These are phyloP conservation scores for Stachybotrys chartarum DNA, from an alignment of 2,329 filamentous ascomycete species.

Conservation along the genomic window DNA sequence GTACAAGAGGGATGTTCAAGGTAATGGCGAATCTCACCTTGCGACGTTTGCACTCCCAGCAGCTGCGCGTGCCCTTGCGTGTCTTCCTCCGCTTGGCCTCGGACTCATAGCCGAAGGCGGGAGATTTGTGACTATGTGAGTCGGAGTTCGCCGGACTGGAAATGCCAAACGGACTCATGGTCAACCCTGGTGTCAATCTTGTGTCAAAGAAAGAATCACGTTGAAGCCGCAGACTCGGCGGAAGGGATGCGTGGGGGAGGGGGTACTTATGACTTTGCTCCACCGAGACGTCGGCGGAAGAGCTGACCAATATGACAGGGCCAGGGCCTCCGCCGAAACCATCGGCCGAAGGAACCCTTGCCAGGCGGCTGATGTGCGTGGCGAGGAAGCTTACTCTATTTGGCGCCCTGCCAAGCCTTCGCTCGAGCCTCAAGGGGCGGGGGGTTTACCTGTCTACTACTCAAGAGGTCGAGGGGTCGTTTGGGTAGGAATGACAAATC, in stretches of 20 bases:
- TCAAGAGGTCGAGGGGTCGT: too few relatives aligned
- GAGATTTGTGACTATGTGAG: neutral
- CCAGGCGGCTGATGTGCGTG: too few relatives aligned
- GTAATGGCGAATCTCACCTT: neutral
- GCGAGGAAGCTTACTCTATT: too few relatives aligned
- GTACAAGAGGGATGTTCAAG: neutral
- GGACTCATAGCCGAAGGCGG: neutral
- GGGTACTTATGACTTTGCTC: too few relatives aligned
- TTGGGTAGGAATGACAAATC: too few relatives aligned
- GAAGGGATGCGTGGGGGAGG: too few relatives aligned
- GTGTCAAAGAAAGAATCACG: too few relatives aligned
- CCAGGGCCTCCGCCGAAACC: neutral
- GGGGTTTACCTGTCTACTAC: too few relatives aligned
- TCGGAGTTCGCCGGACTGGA: neutral
- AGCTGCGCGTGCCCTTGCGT: slow-evolving; percentile 3
- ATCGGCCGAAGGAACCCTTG: neutral
- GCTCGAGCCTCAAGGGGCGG: too few relatives aligned
- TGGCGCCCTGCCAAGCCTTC: too few relatives aligned
- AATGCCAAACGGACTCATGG: neutral
- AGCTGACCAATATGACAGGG: neutral
- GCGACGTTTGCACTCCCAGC: neutral
- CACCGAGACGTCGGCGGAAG: neutral
- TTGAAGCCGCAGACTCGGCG: too few relatives aligned
- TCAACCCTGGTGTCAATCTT: too few relatives aligned
- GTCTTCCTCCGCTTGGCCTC: neutral